Base-by-base conservation (phyloP, 2,329 filamentous ascomycete genomes). In the Colletotrichum eleusines region DNA sequence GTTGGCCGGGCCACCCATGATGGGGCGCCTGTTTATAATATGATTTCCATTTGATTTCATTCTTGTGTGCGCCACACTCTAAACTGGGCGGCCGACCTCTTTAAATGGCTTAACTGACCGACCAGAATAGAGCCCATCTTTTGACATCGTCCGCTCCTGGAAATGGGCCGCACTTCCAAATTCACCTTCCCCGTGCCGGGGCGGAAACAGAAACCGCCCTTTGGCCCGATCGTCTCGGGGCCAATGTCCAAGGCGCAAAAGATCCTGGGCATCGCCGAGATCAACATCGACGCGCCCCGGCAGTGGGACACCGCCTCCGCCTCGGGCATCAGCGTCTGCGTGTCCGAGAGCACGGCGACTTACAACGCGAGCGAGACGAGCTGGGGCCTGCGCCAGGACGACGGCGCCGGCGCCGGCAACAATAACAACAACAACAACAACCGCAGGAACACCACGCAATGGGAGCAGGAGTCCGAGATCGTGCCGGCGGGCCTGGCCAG, bases 191-290 rank as follows among this genome's bases (percentile, higher is more conserved):
- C 84, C 38, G 76, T 87, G 20, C 81, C 85, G 63, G 82, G 85
- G 63, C 84, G 85, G 71, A 83, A 79, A 69, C 76, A 80, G 69
- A 87, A 85, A 76, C 79, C 79, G 44, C 60, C 67, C 16, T 77
- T 74, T 44, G 75, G 75, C 33, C 75, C 75, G 38, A 75, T 75
- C 20, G 74, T 78, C 11, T 76, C 79, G n/a, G 78, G 79, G 44
- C 80, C 82, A 2, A 79, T 85, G 74, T 85, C 83, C 69, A 88
- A 88, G 75, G 86, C 84, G 1, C 85, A 87, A 73, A 85, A 83
- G 74, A 81, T 88, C 20, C 76, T 88, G 48, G 86, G 86, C 31
- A 82, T 82, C 5, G 80, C 81, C 33, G 82, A 83, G 7, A 79
- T 86, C 74, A 84, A 79, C 73, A 79, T 83, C 71, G 83, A 85